These are phyloP conservation scores for Boletus subcaerulescens DNA, from an alignment of 768 basidiomycete species.

Conservation along the genomic window DNA sequence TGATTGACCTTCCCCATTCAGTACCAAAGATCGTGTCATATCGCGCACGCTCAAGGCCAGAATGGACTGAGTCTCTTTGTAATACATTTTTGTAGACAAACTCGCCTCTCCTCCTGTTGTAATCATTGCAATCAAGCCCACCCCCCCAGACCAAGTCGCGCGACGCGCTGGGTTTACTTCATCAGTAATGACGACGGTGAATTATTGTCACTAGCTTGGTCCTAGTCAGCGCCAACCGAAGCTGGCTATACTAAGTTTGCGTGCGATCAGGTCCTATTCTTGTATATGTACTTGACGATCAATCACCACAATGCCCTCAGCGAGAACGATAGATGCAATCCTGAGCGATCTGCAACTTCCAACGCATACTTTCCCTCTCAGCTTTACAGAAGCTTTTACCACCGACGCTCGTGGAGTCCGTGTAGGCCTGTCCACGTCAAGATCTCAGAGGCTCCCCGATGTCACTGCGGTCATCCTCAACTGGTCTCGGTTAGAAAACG, in stretches of 20 bases:
- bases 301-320: slow-evolving; percentile 1
- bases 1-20: slow-evolving; percentile 25
- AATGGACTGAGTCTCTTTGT: slow-evolving; percentile 66
- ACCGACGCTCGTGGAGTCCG: slow-evolving; percentile 5
- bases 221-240: too few relatives aligned
- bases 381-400: slow-evolving; percentile 8
- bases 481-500: slow-evolving; percentile 65
- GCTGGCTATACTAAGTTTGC: not conserved
- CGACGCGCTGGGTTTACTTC: too few relatives aligned
- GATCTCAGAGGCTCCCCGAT: slow-evolving; percentile 29
- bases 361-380: slow-evolving; percentile 13
- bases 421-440: slow-evolving; percentile 7
- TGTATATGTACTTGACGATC: not conserved
- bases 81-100: slow-evolving; percentile 20
- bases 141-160: too few relatives aligned
- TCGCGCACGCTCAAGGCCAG: slow-evolving; percentile 86
- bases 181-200: too few relatives aligned
- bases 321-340: slow-evolving; percentile 6
- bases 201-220: too few relatives aligned
- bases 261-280: not conserved
- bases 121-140: not conserved
- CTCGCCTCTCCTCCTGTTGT: not conserved
- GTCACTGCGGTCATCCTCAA: slow-evolving; percentile 61
- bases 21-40: slow-evolving; percentile 71
- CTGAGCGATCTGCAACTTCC: slow-evolving; percentile 16